phyloP scores from a whole-genome alignment of 176 grass and related monocot species.

The Carex littledalei region DNA sequence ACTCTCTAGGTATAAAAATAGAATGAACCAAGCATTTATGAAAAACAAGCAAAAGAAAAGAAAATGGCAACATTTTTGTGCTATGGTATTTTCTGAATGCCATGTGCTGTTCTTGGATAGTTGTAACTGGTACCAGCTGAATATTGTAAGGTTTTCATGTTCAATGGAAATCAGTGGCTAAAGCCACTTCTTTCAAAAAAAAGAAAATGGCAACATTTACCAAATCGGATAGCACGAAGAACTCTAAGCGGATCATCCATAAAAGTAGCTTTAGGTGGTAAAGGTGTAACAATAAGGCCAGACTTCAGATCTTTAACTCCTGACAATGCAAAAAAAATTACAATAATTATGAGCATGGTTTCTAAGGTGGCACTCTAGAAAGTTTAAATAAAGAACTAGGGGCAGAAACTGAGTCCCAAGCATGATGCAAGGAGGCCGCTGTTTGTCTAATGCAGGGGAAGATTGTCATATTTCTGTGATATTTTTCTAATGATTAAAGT shows the following conservation, averaged over 20 bases:
- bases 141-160: too few relatives aligned
- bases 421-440: neutral
- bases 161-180: too few relatives aligned
- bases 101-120: too few relatives aligned
- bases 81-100: too few relatives aligned
- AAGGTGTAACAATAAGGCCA: slow-evolving; percentile 77
- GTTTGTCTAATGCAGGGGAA: neutral
- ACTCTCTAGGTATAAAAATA: neutral
- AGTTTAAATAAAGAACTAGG: neutral
- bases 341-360: slow-evolving; percentile 15
- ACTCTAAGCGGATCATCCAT: slow-evolving; percentile 95
- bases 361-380: neutral
- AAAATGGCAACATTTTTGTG: neutral
- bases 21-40: neutral
- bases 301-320: slow-evolving; percentile 67
- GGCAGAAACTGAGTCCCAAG: neutral
- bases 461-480: neutral
- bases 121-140: too few relatives aligned
- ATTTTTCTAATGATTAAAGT: neutral
- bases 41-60: slow-evolving; percentile 25
- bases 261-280: slow-evolving; percentile 85
- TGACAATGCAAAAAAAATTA: slow-evolving; percentile 36
- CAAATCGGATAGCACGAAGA: slow-evolving; percentile 98
- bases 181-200: neutral
- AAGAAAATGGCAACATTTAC: slow-evolving; percentile 27